A percentile compares a stretch with the other conserved stretches of the same genome.
These are phyloP conservation scores for Trichoderma simmonsii DNA, from an alignment of 2,329 filamentous ascomycete species.

Conservation along the genomic window DNA sequence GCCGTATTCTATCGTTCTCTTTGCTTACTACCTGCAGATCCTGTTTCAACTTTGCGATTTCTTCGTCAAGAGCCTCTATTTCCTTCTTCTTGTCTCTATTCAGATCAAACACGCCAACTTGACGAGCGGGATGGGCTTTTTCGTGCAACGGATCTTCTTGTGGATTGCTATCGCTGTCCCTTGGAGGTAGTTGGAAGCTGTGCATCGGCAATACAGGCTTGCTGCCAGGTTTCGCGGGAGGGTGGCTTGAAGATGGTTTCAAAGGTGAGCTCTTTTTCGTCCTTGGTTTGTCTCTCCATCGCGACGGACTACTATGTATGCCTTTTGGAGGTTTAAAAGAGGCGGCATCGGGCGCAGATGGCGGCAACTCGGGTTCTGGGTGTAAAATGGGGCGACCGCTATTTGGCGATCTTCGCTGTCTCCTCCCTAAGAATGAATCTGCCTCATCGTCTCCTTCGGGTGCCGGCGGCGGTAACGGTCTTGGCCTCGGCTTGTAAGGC, in stretches of 20 bases:
- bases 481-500: slow-evolving; percentile 41
- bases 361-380: slow-evolving; percentile 63
- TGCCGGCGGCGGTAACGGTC: slow-evolving; percentile 46
- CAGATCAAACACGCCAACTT: slow-evolving; percentile 40
- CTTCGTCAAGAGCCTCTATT: slow-evolving; percentile 51
- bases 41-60: slow-evolving; percentile 54
- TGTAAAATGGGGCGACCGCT: slow-evolving; percentile 29
- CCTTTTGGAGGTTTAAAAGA: slow-evolving; percentile 55
- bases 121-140: slow-evolving; percentile 39
- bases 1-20: slow-evolving; percentile 56
- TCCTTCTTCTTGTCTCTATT: slow-evolving; percentile 49
- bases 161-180: neutral
- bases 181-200: neutral
- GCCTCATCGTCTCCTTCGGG: slow-evolving; percentile 30
- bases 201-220: slow-evolving; percentile 12
- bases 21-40: slow-evolving; percentile 56
- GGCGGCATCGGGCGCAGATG: slow-evolving; percentile 51
- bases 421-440: slow-evolving; percentile 32
- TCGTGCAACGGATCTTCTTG: slow-evolving; percentile 14
- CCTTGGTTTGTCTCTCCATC: slow-evolving; percentile 37
- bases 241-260: slow-evolving; percentile 41
- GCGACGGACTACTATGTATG: slow-evolving; percentile 58
- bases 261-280: slow-evolving; percentile 48
- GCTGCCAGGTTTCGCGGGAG: neutral
- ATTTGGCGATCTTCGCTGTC: slow-evolving; percentile 30